Percentiles rank a stretch among this genome's conserved stretches.
Evolutionary conservation across 2,329 filamentous ascomycete genomes (phyloP).

Genomic region (Neonectria faginata): DNA sequence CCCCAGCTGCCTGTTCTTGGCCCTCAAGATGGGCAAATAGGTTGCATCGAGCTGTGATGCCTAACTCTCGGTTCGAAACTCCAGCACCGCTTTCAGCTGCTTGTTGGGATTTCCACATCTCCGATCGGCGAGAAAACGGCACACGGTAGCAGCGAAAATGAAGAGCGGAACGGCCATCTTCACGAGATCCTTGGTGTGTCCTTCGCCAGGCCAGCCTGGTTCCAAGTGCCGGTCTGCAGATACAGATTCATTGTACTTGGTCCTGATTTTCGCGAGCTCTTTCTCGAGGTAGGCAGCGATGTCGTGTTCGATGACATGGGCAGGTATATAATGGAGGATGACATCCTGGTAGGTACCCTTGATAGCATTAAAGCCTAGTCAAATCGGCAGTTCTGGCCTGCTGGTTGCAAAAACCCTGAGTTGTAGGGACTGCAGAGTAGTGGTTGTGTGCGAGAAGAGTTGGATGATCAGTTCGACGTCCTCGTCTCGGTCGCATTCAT

Average conservation of each 20-base stretch:
- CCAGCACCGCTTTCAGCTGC: conserved; percentile 39
- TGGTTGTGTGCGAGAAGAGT: conserved; percentile 29
- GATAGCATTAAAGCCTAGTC: conserved; percentile 50
- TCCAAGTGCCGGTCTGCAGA: neutral
- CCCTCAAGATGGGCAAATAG: conserved; percentile 27
- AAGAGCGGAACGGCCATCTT: conserved; percentile 32
- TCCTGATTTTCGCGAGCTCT: neutral
- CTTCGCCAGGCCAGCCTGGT: neutral
- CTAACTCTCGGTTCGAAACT: conserved; percentile 15
- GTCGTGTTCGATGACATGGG: conserved; percentile 38
- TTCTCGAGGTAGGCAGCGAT: neutral
- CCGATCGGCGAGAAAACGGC: conserved; percentile 38
- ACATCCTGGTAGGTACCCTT: conserved; percentile 27
- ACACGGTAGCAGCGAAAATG: conserved; percentile 35
- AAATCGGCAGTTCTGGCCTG: conserved; percentile 54
- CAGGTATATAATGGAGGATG: conserved; percentile 53
- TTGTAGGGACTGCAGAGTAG: conserved; percentile 26
- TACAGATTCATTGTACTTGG: neutral
- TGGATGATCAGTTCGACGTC: conserved; percentile 50
- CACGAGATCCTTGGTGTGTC: neutral
- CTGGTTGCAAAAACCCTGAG: conserved; percentile 56
- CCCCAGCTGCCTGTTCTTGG: too few species aligned
- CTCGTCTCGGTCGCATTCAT: conserved; percentile 44
- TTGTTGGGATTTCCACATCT: conserved; percentile 34
- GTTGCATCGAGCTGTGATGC: conserved; percentile 23